Evolutionary conservation across 768 basidiomycete genomes (phyloP).

Genomic region (Mycena capillaripes): DNA sequence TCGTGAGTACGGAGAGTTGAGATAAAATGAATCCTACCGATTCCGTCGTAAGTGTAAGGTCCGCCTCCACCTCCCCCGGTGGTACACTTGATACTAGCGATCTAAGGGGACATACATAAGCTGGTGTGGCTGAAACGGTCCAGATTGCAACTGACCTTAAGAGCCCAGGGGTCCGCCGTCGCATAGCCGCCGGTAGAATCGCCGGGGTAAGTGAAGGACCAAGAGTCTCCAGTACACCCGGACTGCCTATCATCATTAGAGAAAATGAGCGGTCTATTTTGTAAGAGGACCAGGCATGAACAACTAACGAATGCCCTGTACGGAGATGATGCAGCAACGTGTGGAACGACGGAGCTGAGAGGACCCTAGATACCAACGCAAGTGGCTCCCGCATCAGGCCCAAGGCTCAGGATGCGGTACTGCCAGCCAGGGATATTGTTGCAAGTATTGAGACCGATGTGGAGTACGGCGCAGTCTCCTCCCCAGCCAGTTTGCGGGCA

Average conservation of each 20-base stretch:
- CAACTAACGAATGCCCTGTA: no score
- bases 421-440: neutral
- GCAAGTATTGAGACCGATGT: neutral
- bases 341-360: no score
- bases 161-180: neutral
- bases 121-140: no score
- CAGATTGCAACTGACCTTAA: neutral
- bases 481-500: neutral
- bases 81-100: no score
- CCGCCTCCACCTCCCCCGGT: no score
- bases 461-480: neutral
- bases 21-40: no score
- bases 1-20: no score
- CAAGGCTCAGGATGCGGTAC: neutral
- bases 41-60: no score
- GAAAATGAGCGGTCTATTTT: neutral
- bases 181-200: neutral
- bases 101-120: no score
- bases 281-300: no score
- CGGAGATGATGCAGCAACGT: no score
- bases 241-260: neutral
- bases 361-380: no score
- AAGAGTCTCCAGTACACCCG: neutral
- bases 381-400: neutral
- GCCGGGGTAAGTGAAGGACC: neutral